Conservation (phyloP, 2,329 filamentous ascomycete species). For the Cladophialophora bantiana region DNA sequence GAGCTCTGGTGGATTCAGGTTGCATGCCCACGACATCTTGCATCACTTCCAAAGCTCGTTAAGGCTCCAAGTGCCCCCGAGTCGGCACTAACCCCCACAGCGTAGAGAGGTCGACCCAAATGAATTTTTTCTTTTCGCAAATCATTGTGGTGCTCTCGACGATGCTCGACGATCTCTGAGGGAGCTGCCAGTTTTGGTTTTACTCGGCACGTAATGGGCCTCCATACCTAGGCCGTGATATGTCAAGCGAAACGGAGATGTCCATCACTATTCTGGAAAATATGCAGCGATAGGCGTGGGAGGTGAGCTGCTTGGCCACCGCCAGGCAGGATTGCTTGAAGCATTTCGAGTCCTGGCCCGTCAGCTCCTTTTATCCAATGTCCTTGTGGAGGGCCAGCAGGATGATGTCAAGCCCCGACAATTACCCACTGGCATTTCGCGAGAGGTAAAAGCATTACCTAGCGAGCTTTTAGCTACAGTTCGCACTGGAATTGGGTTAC, state of each 20-base stretch:
- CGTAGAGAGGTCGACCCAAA: background rate
- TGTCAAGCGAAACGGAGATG: background rate
- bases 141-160: background rate
- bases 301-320: background rate
- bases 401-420: conserved; percentile 4
- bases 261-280: background rate
- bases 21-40: conserved; percentile 14
- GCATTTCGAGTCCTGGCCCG: background rate
- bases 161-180: conserved; percentile 1
- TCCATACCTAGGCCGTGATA: background rate
- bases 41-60: conserved; percentile 2
- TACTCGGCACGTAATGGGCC: background rate
- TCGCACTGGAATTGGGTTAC: background rate
- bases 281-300: background rate
- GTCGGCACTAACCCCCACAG: conserved; percentile 16
- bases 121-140: background rate
- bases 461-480: background rate
- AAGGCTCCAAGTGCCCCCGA: background rate
- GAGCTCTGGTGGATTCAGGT: conserved; percentile 5
- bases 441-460: background rate
- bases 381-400: background rate
- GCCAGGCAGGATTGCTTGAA: background rate
- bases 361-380: background rate
- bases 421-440: conserved; percentile 1
- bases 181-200: conserved; percentile 1